phyloP scores from a whole-genome alignment of 305 asterid species.

The Caryopteris hybrid region DNA sequence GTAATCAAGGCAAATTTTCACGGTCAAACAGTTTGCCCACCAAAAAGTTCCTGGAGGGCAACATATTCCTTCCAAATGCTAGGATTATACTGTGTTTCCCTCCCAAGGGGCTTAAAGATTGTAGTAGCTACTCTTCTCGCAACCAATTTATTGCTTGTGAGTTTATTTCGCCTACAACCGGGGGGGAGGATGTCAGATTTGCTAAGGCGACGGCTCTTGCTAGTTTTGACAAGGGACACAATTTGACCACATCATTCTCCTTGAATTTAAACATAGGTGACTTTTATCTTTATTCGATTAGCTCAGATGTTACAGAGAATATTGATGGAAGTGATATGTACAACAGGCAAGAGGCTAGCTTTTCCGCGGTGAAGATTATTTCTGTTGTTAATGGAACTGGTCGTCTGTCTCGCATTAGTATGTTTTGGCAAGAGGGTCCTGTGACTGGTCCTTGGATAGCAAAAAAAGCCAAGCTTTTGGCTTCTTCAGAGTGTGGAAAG shows the following conservation, averaged over 20 bases:
- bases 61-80: conserved; percentile 63
- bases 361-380: conserved; percentile 51
- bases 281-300: conserved; percentile 51
- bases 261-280: conserved; percentile 58
- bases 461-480: conserved; percentile 70
- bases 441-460: conserved; percentile 84
- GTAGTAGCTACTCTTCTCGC: conserved; percentile 55
- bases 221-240: conserved; percentile 38
- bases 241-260: conserved; percentile 44
- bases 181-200: conserved; percentile 37
- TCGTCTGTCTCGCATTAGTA: conserved; percentile 52
- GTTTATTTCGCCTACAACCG: conserved; percentile 39
- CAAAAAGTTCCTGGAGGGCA: conserved; percentile 45
- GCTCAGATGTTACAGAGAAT: conserved; percentile 34
- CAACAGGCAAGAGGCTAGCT: conserved; percentile 34
- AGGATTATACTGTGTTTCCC: conserved; percentile 82
- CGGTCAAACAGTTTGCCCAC: conserved; percentile 27
- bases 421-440: conserved; percentile 75
- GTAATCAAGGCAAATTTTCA: conserved; percentile 36
- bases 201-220: conserved; percentile 36
- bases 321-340: conserved; percentile 33
- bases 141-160: conserved; percentile 76
- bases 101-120: conserved; percentile 30
- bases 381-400: conserved; percentile 46
- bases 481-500: conserved; percentile 62